These are phyloP conservation scores for Ascochyta fabae DNA, from an alignment of 2,329 filamentous ascomycete species.

Conservation along the genomic window DNA sequence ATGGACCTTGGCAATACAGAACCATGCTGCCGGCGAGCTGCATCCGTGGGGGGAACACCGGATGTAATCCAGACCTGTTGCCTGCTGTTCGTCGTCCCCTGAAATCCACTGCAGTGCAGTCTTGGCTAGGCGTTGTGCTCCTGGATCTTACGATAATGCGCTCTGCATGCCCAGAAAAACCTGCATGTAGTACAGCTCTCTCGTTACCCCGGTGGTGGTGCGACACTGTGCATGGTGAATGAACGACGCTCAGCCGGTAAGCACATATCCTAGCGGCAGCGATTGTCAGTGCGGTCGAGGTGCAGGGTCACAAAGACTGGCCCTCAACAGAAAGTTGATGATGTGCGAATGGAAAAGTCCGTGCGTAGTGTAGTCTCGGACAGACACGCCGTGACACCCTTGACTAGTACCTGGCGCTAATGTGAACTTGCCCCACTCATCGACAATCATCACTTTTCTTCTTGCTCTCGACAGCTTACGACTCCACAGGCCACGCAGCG, in stretches of 20 bases:
- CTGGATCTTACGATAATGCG: constrained; percentile 11
- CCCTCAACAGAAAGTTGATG: constrained; percentile 9
- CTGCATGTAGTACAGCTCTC: constrained; percentile 7
- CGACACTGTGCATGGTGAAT: not conserved
- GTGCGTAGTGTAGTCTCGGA: not conserved
- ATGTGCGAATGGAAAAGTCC: not conserved
- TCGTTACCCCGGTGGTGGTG: constrained; percentile 9
- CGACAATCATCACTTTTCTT: constrained; percentile 3
- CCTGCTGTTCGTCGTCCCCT: not conserved
- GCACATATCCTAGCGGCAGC: not conserved
- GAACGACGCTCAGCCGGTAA: not conserved
- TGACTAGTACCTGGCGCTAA: constrained; percentile 10
- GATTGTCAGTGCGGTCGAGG: not conserved
- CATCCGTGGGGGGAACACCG: constrained; percentile 1
- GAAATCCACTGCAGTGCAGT: constrained; percentile 4
- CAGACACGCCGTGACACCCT: not conserved
- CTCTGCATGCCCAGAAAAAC: not conserved
- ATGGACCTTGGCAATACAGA: constrained; percentile 10
- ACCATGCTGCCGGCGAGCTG: not conserved
- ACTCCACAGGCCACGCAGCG: constrained; percentile 7
- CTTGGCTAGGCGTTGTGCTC: not conserved
- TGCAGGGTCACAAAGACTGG: not conserved
- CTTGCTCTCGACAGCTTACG: not conserved
- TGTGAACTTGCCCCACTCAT: not conserved
- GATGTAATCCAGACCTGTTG: not conserved